phyloP scores from a whole-genome alignment of 257 asterid genomes.

The Ilex aquifolium region DNA sequence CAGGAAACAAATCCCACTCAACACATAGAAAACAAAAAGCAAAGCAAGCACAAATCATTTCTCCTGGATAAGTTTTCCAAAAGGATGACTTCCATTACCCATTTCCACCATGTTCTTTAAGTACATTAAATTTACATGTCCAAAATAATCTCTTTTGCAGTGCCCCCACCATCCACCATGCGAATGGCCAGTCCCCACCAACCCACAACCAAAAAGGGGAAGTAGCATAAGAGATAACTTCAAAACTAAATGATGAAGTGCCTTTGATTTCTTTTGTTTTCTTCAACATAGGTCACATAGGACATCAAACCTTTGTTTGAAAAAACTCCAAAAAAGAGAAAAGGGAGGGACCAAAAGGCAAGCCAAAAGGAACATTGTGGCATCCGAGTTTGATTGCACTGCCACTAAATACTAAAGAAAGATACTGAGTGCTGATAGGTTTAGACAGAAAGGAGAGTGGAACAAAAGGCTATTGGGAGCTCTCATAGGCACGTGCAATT shows the following conservation, averaged over 20 bases:
- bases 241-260: slow-evolving; percentile 14
- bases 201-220: slow-evolving; percentile 30
- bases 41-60: slow-evolving; percentile 7
- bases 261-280: slow-evolving; percentile 21
- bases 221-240: slow-evolving; percentile 20
- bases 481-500: slow-evolving; percentile 32
- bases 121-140: slow-evolving; percentile 15
- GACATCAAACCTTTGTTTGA: slow-evolving; percentile 21
- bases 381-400: slow-evolving; percentile 35
- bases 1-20: too few relatives aligned
- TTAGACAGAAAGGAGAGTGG: slow-evolving; percentile 17
- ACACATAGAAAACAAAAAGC: not conserved
- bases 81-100: slow-evolving; percentile 1
- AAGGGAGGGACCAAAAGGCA: slow-evolving; percentile 15
- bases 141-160: slow-evolving; percentile 13
- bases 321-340: slow-evolving; percentile 7
- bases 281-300: slow-evolving; percentile 1
- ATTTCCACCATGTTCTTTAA: slow-evolving; percentile 10
- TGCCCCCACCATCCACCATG: slow-evolving; percentile 24
- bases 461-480: slow-evolving; percentile 27
- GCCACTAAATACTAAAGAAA: slow-evolving; percentile 20
- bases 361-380: slow-evolving; percentile 24
- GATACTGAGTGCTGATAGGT: slow-evolving; percentile 10
- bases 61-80: not conserved
- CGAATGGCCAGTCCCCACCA: slow-evolving; percentile 36